These are phyloP conservation scores for Leucosporidium creatinivorum DNA, from an alignment of 768 basidiomycete genomes.

Conservation along the genomic window DNA sequence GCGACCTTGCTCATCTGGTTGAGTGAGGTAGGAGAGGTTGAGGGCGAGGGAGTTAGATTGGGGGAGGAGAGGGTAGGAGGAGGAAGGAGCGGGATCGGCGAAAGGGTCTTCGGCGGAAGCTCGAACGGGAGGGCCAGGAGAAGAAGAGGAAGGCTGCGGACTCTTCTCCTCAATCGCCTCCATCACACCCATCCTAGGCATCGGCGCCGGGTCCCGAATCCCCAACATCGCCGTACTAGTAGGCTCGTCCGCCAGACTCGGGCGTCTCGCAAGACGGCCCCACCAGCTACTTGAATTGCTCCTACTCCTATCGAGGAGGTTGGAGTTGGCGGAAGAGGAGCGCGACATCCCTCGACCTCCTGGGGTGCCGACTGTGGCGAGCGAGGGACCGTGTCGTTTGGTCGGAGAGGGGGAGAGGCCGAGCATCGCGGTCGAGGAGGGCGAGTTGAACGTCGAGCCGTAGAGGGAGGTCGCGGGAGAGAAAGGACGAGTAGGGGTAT, in stretches of 20 bases:
- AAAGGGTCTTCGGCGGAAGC: not conserved
- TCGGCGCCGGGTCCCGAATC: too few species aligned
- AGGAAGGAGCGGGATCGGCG: not conserved
- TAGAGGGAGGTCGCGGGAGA: slow-evolving; percentile 1
- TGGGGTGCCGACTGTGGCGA: too few species aligned
- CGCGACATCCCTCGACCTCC: too few species aligned
- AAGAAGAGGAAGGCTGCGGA: slow-evolving; percentile 1
- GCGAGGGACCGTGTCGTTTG: too few species aligned
- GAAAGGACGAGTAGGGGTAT: slow-evolving; percentile 5
- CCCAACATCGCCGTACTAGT: too few species aligned
- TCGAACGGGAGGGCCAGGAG: slow-evolving; percentile 17
- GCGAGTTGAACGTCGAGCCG: not conserved
- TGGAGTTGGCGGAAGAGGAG: too few species aligned
- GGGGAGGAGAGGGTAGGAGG: not conserved
- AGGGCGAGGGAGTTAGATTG: not conserved
- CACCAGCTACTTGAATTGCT: too few species aligned
- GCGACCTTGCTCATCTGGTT: slow-evolving; percentile 15
- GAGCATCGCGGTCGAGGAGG: not conserved
- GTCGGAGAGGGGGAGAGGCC: not conserved
- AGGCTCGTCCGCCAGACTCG: too few species aligned
- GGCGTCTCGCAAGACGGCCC: too few species aligned
- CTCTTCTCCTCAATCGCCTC: too few species aligned
- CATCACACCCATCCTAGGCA: too few species aligned
- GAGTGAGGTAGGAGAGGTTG: not conserved
- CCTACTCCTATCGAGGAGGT: too few species aligned